A percentile compares a stretch with the other conserved stretches of the same genome.
These are phyloP conservation scores for Fennellomyces sp. DNA, from an alignment of 371 early-diverging fungal species.

Conservation along the genomic window DNA sequence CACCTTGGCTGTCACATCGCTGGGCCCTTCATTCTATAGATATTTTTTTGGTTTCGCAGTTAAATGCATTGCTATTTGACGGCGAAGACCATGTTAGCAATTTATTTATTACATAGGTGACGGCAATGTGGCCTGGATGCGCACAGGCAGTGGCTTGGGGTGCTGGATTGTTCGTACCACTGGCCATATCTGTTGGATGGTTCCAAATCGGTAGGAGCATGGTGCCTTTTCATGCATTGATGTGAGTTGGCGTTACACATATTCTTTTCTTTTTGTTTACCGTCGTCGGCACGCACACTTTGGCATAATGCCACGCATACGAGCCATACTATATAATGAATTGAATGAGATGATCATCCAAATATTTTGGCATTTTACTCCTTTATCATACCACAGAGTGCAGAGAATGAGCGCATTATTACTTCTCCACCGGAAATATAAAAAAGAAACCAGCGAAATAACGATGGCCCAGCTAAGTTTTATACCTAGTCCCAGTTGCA, in stretches of 20 bases:
- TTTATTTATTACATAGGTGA: conserved; percentile 55
- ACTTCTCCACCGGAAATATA: too few relatives aligned
- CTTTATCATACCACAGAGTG: neutral
- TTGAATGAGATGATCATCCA: neutral
- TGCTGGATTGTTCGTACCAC: conserved; percentile 27
- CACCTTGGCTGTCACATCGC: conserved; percentile 59
- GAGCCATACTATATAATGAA: neutral
- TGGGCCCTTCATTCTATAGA: conserved; percentile 62
- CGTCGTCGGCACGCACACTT: neutral
- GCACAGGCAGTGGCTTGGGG: conserved; percentile 53
- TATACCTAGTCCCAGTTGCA: neutral
- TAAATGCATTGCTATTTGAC: neutral
- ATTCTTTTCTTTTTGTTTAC: neutral
- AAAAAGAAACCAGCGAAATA: neutral
- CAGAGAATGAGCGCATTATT: neutral
- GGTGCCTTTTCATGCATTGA: conserved; percentile 9
- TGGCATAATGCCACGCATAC: neutral
- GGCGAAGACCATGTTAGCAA: neutral
- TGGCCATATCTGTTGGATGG: conserved; percentile 32
- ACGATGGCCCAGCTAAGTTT: neutral
- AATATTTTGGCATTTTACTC: neutral
- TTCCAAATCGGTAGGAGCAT: conserved; percentile 49
- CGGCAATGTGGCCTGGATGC: conserved; percentile 53
- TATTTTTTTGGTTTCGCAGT: neutral
- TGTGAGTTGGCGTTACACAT: too few relatives aligned